Conservation (phyloP, 2,329 filamentous ascomycete species). For the Fusarium succisae region DNA sequence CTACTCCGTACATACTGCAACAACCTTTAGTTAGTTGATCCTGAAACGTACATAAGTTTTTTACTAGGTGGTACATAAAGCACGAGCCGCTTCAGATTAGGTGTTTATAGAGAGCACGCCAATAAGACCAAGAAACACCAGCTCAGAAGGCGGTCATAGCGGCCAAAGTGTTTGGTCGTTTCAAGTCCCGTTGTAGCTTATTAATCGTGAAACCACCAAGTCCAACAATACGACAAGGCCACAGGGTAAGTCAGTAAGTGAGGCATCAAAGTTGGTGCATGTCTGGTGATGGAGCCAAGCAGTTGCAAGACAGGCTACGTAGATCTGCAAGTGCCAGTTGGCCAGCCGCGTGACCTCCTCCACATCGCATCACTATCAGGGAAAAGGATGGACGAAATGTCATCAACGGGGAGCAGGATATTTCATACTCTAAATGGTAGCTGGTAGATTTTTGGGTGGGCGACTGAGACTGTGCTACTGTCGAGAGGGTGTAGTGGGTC, state of each 20-base stretch:
- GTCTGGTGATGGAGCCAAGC: not conserved
- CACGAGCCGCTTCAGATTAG: not conserved
- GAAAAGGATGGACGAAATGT: not conserved
- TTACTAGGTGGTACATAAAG: not conserved
- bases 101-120: not conserved
- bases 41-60: constrained; percentile 13
- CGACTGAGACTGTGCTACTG: constrained; percentile 18
- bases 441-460: not conserved
- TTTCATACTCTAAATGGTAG: not conserved
- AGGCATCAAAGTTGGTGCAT: not conserved
- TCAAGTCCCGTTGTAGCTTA: not conserved
- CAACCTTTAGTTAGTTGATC: not conserved
- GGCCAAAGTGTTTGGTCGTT: not conserved
- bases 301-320: not conserved
- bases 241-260: not conserved
- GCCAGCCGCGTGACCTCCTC: constrained; percentile 12
- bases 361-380: not conserved
- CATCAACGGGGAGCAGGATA: not conserved
- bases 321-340: constrained; percentile 9
- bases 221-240: not conserved
- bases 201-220: not conserved
- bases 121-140: not conserved
- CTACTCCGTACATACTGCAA: not conserved
- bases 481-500: constrained; percentile 17
- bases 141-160: not conserved